Evolutionary conservation across 2,329 filamentous ascomycete species (phyloP).

Genomic region (Fusarium sp.): DNA sequence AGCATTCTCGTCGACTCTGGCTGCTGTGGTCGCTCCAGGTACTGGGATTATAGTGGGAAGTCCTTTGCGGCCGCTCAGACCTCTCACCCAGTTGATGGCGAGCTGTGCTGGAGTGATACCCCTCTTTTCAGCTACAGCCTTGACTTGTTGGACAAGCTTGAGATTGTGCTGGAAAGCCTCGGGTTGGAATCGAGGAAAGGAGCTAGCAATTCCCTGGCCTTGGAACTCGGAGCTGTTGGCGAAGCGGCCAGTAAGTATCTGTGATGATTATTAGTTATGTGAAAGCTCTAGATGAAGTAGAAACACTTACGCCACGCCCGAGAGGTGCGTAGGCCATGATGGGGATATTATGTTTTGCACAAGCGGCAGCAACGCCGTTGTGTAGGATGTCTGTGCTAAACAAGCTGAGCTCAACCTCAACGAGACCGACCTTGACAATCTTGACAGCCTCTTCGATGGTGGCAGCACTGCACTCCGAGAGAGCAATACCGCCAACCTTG

Average conservation of each 20-base stretch:
- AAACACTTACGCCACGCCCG: conserved; percentile 61
- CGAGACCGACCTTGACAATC: conserved; percentile 57
- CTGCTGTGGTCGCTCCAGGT: conserved; percentile 68
- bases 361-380: conserved; percentile 65
- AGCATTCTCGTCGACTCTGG: conserved; percentile 71
- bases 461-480: conserved; percentile 63
- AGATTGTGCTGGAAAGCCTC: conserved; percentile 74
- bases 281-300: background rate
- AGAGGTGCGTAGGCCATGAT: conserved; percentile 79
- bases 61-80: conserved; percentile 61
- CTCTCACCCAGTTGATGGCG: conserved; percentile 71
- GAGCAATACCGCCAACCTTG: conserved; percentile 61
- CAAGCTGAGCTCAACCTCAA: conserved; percentile 66
- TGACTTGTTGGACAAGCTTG: conserved; percentile 67
- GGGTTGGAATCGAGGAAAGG: conserved; percentile 69
- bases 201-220: conserved; percentile 32
- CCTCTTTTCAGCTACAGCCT: conserved; percentile 69
- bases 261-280: conserved; percentile 16
- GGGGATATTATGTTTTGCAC: conserved; percentile 72
- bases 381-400: conserved; percentile 60
- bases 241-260: conserved; percentile 49
- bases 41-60: conserved; percentile 72
- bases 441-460: conserved; percentile 62
- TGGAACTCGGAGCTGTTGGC: conserved; percentile 42
- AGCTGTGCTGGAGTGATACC: conserved; percentile 71